phyloP scores from a whole-genome alignment of 305 asterid species.

The Solanum chacoense region DNA sequence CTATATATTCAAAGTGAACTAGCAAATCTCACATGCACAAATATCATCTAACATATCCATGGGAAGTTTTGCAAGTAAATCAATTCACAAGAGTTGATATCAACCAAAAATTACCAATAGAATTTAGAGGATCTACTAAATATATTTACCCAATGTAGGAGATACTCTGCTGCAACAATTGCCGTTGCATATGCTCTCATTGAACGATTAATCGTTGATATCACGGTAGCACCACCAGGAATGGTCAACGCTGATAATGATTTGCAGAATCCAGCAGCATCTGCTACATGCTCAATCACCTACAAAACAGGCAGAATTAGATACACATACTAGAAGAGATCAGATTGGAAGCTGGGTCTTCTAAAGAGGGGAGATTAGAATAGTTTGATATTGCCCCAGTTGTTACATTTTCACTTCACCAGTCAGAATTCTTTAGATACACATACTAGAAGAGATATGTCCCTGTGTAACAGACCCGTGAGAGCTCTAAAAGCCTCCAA shows the following conservation, averaged over 20 bases:
- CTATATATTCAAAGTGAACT: not conserved
- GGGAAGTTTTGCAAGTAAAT: not conserved
- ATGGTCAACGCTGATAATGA: conserved; percentile 71
- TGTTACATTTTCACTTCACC: not conserved
- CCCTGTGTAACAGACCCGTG: not conserved
- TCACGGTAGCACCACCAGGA: conserved; percentile 62
- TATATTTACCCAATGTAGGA: conserved; percentile 68
- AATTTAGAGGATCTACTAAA: conserved; percentile 1
- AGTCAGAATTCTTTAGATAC: not conserved
- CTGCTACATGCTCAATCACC: conserved; percentile 97
- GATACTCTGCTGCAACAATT: conserved; percentile 62
- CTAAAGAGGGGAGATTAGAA: not conserved
- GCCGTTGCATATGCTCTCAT: conserved; percentile 93
- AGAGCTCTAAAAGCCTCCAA: not conserved
- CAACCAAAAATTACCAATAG: not conserved
- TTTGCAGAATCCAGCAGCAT: conserved; percentile 84
- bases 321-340: not conserved
- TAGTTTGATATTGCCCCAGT: not conserved
- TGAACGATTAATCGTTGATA: conserved; percentile 87
- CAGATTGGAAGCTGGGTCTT: conserved; percentile 3
- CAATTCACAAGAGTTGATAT: not conserved
- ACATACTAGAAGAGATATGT: not conserved
- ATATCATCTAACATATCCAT: not conserved
- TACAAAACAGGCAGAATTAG: conserved; percentile 1
- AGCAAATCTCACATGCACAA: not conserved